Percentiles rank a stretch among this genome's conserved stretches.
Conservation (phyloP, 805 yeast genomes). For the Saccharomyces eubayanus region DNA sequence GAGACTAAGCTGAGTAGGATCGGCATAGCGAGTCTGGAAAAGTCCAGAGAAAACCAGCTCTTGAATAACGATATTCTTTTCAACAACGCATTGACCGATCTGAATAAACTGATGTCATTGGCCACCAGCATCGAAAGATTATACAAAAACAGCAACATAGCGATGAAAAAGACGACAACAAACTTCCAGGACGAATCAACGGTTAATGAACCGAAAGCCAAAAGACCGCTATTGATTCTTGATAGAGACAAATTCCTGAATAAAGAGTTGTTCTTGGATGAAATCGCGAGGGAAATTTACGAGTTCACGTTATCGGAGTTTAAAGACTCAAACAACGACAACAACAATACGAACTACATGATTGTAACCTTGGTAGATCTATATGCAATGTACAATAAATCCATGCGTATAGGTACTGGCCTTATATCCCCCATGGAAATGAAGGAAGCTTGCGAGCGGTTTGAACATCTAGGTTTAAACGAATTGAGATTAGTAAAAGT, state of each 20-base stretch:
- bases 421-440: slow-evolving; percentile 66
- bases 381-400: slow-evolving; percentile 54
- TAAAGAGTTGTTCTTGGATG: slow-evolving; percentile 44
- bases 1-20: slow-evolving; percentile 32
- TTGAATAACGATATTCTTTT: slow-evolving; percentile 53
- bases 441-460: slow-evolving; percentile 47
- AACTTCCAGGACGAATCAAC: slow-evolving; percentile 5
- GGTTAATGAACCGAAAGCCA: slow-evolving; percentile 10
- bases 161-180: not conserved
- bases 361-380: slow-evolving; percentile 51
- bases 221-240: slow-evolving; percentile 21
- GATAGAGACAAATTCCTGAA: slow-evolving; percentile 32
- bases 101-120: slow-evolving; percentile 67
- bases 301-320: slow-evolving; percentile 48
- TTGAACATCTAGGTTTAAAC: slow-evolving; percentile 47
- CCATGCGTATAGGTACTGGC: slow-evolving; percentile 56
- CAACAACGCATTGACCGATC: slow-evolving; percentile 62
- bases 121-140: slow-evolving; percentile 64
- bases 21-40: slow-evolving; percentile 69
- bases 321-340: slow-evolving; percentile 20
- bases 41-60: slow-evolving; percentile 44
- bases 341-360: slow-evolving; percentile 45
- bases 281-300: slow-evolving; percentile 69
- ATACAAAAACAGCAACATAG: slow-evolving; percentile 32
- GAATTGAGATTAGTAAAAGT: slow-evolving; percentile 34